Evolutionary conservation across 1,284 basidiomycete genomes (phyloP).

Genomic region (Crucibulum cyathiforme): DNA sequence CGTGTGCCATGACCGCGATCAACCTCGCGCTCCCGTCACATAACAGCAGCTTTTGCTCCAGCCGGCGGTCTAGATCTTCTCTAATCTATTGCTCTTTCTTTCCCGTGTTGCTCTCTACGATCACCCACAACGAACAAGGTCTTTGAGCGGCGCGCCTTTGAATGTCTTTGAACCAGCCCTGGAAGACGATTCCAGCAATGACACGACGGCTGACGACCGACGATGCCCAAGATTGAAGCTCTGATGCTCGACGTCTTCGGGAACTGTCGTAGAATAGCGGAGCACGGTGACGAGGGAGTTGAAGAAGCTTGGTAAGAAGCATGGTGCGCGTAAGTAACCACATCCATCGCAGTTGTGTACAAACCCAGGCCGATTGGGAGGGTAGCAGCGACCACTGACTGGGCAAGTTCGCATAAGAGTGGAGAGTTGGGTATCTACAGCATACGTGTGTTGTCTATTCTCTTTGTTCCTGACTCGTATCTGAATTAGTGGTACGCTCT

Average conservation of each 20-base stretch:
- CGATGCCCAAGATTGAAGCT: slow-evolving; percentile 52
- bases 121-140: no score
- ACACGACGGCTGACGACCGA: not conserved
- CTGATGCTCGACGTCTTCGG: slow-evolving; percentile 71
- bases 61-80: no score
- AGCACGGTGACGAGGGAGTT: slow-evolving; percentile 53
- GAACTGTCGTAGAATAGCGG: slow-evolving; percentile 70
- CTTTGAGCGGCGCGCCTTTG: no score
- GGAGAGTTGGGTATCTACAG: slow-evolving; percentile 57
- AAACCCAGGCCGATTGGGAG: not conserved
- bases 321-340: slow-evolving; percentile 20
- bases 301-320: slow-evolving; percentile 30
- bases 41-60: no score
- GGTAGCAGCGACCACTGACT: slow-evolving; percentile 38
- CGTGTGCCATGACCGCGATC: no score
- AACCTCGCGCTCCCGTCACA: no score
- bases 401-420: slow-evolving; percentile 60
- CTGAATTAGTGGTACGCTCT: not conserved
- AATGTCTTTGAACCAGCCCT: no score
- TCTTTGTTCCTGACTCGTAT: not conserved
- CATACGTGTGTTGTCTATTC: slow-evolving; percentile 47
- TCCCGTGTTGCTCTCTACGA: no score
- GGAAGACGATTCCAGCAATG: no score
- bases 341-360: not conserved
- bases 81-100: no score